Base-by-base conservation (phyloP, 139 green algal genomes). In the Picochlorum sp. region DNA sequence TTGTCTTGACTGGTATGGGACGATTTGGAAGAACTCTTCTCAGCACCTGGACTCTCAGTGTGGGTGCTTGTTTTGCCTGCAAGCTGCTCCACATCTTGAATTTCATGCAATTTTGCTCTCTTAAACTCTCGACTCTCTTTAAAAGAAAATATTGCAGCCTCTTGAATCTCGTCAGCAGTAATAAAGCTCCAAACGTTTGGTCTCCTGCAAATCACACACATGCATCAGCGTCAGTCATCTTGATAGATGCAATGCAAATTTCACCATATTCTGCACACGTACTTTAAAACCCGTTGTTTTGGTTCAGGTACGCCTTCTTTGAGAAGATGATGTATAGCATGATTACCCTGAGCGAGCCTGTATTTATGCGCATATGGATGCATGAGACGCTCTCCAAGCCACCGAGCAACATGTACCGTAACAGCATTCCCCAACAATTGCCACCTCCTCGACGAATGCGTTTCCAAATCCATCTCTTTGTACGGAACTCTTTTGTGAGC, bases 351-450 rank as follows among this genome's bases (percentile, higher is more conserved):
- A 18, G 67, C 45, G 3, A 45, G 41, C 13, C 70, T 65, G 64
- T 83, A 90, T 76, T 86, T 87, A 70, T 74, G 77, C 26, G 31
- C 58, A 74, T 90, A 86, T 1, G 86, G 86, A 26, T 77, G 18
- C 59, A 68, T 69, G 38, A 95, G 74, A 1, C 81, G 75, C 55
- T 82, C 64, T 4, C 87, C 87, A 13, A 95, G 60, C 87, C 87
- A 95, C 8, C 74, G 24, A 0, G 81, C 83, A 26, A 95, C 86
- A 50, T 82, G 76, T 61, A 91, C 83, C 2, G 86, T 89, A 44
- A 95, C 88, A 9, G 86, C 85, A 58, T 95, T 95, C 55, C 85
- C 87, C 18, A 94, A 71, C 45, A 91, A 69, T 7, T 78, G 74
- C 73, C 83, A 95, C 11, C 86, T 67, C 26, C 73, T 63, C 45